These are phyloP conservation scores for Panaeolus papilionaceus DNA, from an alignment of 768 basidiomycete genomes.

Conservation along the genomic window DNA sequence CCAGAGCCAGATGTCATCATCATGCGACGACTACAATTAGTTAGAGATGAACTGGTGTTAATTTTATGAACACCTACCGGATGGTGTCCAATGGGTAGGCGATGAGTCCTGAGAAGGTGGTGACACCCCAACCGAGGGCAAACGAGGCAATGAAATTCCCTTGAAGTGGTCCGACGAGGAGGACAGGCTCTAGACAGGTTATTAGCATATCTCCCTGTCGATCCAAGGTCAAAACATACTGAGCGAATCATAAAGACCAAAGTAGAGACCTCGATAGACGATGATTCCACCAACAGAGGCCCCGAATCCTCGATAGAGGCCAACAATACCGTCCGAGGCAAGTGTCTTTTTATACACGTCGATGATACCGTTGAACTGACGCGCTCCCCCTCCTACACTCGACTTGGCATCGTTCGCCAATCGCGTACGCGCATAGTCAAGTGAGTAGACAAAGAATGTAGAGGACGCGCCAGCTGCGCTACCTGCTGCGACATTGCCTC, in stretches of 20 bases:
- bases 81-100: constrained; percentile 94
- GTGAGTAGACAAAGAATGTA: constrained; percentile 99
- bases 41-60: constrained; percentile 16
- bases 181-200: constrained; percentile 78
- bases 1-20: constrained; percentile 99
- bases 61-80: constrained; percentile 53
- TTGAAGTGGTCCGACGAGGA: constrained; percentile 93
- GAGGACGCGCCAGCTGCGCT: constrained; percentile 99
- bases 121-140: constrained; percentile 97
- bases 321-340: constrained; percentile 94
- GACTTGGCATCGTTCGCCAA: constrained; percentile 98
- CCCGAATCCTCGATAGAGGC: constrained; percentile 99
- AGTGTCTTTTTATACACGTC: constrained; percentile 98
- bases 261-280: constrained; percentile 99
- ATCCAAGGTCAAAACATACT: constrained; percentile 55
- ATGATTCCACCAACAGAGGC: constrained; percentile 99
- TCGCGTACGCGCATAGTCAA: constrained; percentile 99
- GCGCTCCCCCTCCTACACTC: constrained; percentile 76
- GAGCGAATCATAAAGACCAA: constrained; percentile 94
- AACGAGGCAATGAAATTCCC: constrained; percentile 98
- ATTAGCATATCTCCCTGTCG: constrained; percentile 26
- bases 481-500: constrained; percentile 96
- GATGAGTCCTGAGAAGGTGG: constrained; percentile 98
- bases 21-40: constrained; percentile 89
- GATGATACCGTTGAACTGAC: constrained; percentile 98